phyloP scores from a whole-genome alignment of 768 basidiomycete species.

The Stropharia rugosoannulata region DNA sequence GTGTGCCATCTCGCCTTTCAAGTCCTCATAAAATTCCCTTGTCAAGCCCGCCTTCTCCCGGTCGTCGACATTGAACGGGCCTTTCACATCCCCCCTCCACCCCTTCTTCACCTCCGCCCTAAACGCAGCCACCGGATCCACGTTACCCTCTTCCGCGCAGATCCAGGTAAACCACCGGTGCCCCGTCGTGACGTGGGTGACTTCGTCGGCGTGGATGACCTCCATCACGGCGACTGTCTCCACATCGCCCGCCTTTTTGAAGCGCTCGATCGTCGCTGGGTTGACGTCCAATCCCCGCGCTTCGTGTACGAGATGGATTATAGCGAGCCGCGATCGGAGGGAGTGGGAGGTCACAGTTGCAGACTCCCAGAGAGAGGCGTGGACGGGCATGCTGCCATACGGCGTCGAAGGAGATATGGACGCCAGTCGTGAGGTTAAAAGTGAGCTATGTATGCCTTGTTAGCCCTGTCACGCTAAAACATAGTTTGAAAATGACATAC shows the following conservation, averaged over 20 bases:
- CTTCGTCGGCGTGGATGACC: slow-evolving; percentile 79
- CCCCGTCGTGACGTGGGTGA: slow-evolving; percentile 78
- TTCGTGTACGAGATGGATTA: slow-evolving; percentile 86
- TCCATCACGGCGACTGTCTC: slow-evolving; percentile 71
- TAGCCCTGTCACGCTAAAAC: not conserved
- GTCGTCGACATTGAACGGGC: slow-evolving; percentile 80
- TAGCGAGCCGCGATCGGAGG: slow-evolving; percentile 70
- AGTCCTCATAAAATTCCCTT: slow-evolving; percentile 67
- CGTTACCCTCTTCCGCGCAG: slow-evolving; percentile 46
- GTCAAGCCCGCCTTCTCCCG: slow-evolving; percentile 74
- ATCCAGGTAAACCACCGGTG: slow-evolving; percentile 85
- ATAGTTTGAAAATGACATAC: slow-evolving; percentile 23
- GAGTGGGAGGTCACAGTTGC: slow-evolving; percentile 67
- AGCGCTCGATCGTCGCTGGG: slow-evolving; percentile 74
- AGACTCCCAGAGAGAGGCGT: slow-evolving; percentile 80
- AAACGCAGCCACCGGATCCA: slow-evolving; percentile 66
- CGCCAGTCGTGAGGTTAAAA: slow-evolving; percentile 61
- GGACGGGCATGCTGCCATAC: slow-evolving; percentile 74
- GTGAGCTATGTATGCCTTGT: slow-evolving; percentile 31
- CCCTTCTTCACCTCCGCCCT: slow-evolving; percentile 66
- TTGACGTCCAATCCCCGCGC: slow-evolving; percentile 85
- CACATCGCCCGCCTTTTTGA: slow-evolving; percentile 60
- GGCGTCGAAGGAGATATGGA: slow-evolving; percentile 63
- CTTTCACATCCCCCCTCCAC: slow-evolving; percentile 73
- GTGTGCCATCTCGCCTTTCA: slow-evolving; percentile 59